Percentiles rank a stretch among this genome's conserved stretches.
Conservation (phyloP, 805 yeast genomes). For the Ascoidea tarda region DNA sequence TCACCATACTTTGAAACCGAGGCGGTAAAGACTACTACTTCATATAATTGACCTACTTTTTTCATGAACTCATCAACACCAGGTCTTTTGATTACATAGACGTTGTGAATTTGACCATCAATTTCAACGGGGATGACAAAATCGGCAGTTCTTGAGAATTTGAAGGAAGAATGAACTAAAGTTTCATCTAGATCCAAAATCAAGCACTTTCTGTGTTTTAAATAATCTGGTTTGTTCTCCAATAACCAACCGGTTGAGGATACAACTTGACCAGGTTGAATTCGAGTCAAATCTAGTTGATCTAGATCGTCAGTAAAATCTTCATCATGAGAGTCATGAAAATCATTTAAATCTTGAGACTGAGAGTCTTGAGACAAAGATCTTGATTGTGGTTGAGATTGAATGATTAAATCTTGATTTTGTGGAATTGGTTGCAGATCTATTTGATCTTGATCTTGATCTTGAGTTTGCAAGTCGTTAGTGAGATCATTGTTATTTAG, state of each 20-base stretch:
- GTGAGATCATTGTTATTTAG: conserved; percentile 3
- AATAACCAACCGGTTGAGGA: conserved; percentile 55
- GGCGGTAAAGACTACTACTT: conserved; percentile 95
- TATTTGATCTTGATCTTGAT: conserved; percentile 3
- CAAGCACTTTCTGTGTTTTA: conserved; percentile 65
- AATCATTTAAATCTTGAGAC: conserved; percentile 14
- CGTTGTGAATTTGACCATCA: conserved; percentile 84
- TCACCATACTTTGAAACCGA: conserved; percentile 93
- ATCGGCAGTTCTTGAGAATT: conserved; percentile 83
- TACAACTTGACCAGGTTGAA: conserved; percentile 62
- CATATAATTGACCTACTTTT: conserved; percentile 74
- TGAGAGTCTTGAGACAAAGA: conserved; percentile 11
- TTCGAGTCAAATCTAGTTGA: conserved; percentile 41
- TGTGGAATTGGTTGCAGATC: conserved; percentile 3
- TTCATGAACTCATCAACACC: conserved; percentile 91
- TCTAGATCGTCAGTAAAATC: conserved; percentile 19
- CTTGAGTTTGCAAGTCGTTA: conserved; percentile 1
- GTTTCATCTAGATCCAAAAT: conserved; percentile 93
- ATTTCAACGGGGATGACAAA: conserved; percentile 96
- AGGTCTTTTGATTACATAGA: conserved; percentile 92
- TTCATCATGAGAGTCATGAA: conserved; percentile 8
- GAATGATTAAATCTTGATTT: background rate
- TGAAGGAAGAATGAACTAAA: conserved; percentile 88
- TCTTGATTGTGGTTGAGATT: conserved; percentile 7
- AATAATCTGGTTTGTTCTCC: conserved; percentile 33